phyloP scores from a whole-genome alignment of 1,284 basidiomycete species.

The Irpex sp. region DNA sequence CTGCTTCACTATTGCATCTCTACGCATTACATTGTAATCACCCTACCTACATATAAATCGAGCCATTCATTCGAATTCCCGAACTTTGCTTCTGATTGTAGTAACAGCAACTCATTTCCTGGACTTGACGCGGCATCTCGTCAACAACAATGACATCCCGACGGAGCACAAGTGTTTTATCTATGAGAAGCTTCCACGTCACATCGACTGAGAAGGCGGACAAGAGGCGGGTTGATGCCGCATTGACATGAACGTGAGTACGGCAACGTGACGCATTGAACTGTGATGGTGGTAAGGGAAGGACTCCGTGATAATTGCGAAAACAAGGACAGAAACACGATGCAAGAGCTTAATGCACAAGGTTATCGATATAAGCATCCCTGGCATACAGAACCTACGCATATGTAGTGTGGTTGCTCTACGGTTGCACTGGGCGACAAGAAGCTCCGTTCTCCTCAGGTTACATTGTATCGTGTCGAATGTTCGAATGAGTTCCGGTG shows the following conservation, averaged over 20 bases:
- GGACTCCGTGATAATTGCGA: neutral
- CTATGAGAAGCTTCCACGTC: too few relatives aligned
- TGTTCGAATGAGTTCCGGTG: constrained; percentile 22
- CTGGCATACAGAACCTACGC: neutral
- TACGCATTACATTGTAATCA: neutral
- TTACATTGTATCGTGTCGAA: constrained; percentile 30
- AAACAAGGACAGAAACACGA: neutral
- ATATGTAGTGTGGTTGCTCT: neutral
- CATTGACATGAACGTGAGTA: neutral
- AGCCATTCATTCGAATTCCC: neutral
- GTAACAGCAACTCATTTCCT: neutral
- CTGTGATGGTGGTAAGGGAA: too few relatives aligned
- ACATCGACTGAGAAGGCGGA: neutral
- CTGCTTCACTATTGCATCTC: neutral
- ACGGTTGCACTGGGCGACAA: neutral
- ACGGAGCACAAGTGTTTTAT: neutral
- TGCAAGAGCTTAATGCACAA: neutral
- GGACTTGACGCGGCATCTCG: neutral
- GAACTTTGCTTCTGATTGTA: neutral
- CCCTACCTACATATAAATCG: neutral
- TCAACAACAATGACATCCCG: neutral
- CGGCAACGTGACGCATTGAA: too few relatives aligned
- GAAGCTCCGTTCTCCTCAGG: neutral
- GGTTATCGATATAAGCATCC: neutral
- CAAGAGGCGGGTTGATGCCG: neutral